These are phyloP conservation scores for Heracleum sosnowskyi DNA, from an alignment of 129 eudicot species.

Conservation along the genomic window DNA sequence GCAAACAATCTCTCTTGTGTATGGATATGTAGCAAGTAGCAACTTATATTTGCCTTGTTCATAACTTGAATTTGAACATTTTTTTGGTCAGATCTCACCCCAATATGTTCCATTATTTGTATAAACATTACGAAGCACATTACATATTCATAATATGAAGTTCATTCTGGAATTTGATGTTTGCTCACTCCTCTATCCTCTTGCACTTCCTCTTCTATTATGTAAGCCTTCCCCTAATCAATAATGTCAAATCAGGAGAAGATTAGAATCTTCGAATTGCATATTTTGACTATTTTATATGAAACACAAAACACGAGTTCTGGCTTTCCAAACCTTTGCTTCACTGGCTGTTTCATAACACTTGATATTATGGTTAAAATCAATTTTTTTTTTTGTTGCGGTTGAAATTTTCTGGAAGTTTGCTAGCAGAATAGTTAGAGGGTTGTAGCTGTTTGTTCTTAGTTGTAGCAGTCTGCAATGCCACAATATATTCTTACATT, in stretches of 20 bases:
- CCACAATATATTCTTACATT: background rate
- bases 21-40: background rate
- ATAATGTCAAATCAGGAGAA: background rate
- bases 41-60: background rate
- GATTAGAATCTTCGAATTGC: background rate
- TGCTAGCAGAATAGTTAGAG: background rate
- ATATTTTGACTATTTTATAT: background rate
- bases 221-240: background rate
- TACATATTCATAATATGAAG: background rate
- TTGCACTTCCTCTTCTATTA: background rate
- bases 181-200: background rate
- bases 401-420: background rate
- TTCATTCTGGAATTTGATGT: background rate
- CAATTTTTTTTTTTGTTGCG: background rate
- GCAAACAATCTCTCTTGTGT: background rate
- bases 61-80: background rate
- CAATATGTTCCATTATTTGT: background rate
- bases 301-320: background rate
- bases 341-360: background rate
- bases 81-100: background rate
- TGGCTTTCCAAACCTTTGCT: background rate
- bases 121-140: slow-evolving; percentile 1
- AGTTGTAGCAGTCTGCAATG: background rate
- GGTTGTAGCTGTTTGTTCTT: background rate
- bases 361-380: background rate